A percentile compares a stretch with the other conserved stretches of the same genome.
These are phyloP conservation scores for Globisporangium nagaii DNA, from an alignment of 352 stramenopile species.

Conservation along the genomic window DNA sequence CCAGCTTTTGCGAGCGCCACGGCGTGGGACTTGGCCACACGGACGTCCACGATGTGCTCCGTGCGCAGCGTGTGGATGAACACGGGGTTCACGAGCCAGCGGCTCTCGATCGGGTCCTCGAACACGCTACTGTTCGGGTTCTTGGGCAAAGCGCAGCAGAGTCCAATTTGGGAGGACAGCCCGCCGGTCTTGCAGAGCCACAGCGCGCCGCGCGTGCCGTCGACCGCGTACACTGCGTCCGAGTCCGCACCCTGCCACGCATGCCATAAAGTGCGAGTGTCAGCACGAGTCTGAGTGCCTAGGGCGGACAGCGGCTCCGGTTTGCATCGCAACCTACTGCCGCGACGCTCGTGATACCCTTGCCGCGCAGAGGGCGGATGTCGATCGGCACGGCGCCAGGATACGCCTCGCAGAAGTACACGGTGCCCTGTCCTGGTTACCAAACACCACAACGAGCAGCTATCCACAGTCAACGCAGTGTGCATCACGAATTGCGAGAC, in stretches of 20 bases:
- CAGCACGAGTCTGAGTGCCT: too few species aligned
- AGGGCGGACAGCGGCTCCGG: too few species aligned
- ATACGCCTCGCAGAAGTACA: conserved; percentile 64
- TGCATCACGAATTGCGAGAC: neutral
- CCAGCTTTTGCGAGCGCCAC: conserved; percentile 81
- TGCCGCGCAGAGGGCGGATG: conserved; percentile 54
- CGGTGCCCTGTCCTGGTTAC: conserved; percentile 38
- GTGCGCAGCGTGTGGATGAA: conserved; percentile 59
- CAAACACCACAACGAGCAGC: neutral
- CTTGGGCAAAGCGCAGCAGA: conserved; percentile 38
- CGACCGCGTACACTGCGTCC: conserved; percentile 68
- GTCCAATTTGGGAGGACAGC: conserved; percentile 52
- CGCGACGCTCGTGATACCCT: conserved; percentile 50
- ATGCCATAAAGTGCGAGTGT: neutral
- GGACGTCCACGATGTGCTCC: conserved; percentile 49
- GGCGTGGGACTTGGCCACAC: conserved; percentile 44
- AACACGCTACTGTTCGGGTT: conserved; percentile 18
- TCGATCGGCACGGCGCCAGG: conserved; percentile 34
- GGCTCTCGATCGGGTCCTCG: conserved; percentile 41
- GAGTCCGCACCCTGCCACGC: conserved; percentile 44
- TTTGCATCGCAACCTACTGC: conserved; percentile 50
- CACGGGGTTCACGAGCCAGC: conserved; percentile 65
- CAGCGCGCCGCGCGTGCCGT: conserved; percentile 36
- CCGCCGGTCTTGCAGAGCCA: conserved; percentile 79
- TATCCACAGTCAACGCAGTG: neutral